Base-by-base conservation (phyloP, 257 asterid species). In the Solanum piurae region DNA sequence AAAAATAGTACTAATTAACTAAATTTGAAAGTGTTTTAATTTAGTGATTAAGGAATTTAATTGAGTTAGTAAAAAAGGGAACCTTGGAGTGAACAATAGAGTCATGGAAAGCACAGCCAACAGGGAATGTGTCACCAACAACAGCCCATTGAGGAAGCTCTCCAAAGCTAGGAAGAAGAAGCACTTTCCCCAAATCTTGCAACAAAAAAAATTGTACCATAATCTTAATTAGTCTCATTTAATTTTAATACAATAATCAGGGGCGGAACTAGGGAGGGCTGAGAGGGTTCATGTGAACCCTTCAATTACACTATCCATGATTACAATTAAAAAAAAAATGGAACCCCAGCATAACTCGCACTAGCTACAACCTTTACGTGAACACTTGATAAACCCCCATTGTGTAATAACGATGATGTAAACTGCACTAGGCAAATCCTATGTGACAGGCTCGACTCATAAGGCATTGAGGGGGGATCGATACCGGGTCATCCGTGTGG, bases 91-190 rank as follows among this genome's bases (percentile, higher is more conserved):
- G 98, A 44, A 95, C 97, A 72, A 94, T 92, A 60, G 98, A 93
- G 38, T 94, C 95, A 18, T 94, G 92, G 46, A 94, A 95, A 4
- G 96, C 98, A 89, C 99, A 96, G 20, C 99, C 99, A 76, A 96
- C 98, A 4, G 98, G 99, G 79, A 40, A 95, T 1, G 99, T 96
- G 87, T 96, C 99, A 11, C 99, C 96, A 11, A 96, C 99, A 87
- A 96, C 98, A 12, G 99, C 98, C 99, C 99, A 96, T 46, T 96
- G 99, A 31, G 99, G 99, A 18, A 95, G 96, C 88, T 90, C 93
- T 3, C 99, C 98, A 86, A 96, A 95, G 80, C 91, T 89, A 25
- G 98, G 98, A 87, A 52, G 98, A 76, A 92, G 93, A 84, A 96
- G 95, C 12, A 94, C 99, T 90, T 96, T 96, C 16, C 99, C 98